Evolutionary conservation across 306 rosid species (phyloP).

Genomic region (Fagus sylvatica): DNA sequence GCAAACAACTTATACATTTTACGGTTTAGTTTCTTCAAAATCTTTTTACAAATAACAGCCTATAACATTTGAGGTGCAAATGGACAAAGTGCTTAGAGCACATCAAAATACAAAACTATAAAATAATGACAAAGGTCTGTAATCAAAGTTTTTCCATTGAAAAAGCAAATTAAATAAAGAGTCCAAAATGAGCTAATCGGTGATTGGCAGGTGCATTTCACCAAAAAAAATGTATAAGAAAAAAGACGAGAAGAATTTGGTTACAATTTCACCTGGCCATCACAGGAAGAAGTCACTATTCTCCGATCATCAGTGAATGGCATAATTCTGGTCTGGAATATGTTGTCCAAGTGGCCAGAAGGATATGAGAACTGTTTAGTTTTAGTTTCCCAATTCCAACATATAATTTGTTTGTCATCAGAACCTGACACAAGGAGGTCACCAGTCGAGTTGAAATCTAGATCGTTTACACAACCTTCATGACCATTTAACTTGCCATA

Average conservation of each 20-base stretch:
- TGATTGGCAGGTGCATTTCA: background rate
- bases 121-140: background rate
- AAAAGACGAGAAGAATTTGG: background rate
- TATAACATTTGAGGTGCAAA: background rate
- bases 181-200: background rate
- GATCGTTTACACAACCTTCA: slow-evolving; percentile 51
- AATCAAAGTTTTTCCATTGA: background rate
- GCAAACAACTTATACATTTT: background rate
- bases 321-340: slow-evolving; percentile 52
- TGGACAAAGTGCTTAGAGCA: background rate
- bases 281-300: slow-evolving; percentile 57
- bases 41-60: background rate
- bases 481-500: slow-evolving; percentile 48
- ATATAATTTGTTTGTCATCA: slow-evolving; percentile 47
- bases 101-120: background rate
- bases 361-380: slow-evolving; percentile 35
- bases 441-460: slow-evolving; percentile 59
- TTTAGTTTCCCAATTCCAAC: slow-evolving; percentile 55
- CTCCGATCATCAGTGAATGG: slow-evolving; percentile 44
- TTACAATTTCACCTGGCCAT: slow-evolving; percentile 49
- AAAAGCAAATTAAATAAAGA: background rate
- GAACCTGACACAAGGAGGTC: slow-evolving; percentile 61
- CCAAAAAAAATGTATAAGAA: background rate
- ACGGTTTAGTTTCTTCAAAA: background rate
- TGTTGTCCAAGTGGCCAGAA: slow-evolving; percentile 49